A percentile compares a stretch with the other conserved stretches of the same genome.
Conservation (phyloP, 108 stramenopile species). For the Skeletonema marinoi region DNA sequence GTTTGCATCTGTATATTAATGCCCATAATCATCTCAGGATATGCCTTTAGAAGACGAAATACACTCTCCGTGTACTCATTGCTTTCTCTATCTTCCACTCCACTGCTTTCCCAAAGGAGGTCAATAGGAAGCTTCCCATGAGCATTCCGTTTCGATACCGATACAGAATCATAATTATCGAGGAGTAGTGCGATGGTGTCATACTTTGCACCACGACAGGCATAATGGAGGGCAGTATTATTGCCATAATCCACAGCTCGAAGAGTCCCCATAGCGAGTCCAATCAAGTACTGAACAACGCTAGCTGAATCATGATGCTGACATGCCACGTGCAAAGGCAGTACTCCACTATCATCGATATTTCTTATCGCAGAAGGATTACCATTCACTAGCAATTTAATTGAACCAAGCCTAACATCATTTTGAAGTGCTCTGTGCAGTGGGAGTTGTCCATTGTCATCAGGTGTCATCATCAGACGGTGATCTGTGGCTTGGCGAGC, state of each 20-base stretch:
- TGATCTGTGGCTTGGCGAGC: too few species aligned
- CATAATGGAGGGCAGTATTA: background rate
- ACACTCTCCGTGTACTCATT: background rate
- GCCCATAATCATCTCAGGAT: background rate
- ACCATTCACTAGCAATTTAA: too few species aligned
- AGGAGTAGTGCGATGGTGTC: background rate
- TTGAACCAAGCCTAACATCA: too few species aligned
- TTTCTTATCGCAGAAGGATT: background rate
- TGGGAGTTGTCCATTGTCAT: too few species aligned
- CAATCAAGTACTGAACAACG: too few species aligned
- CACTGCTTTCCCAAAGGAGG: background rate
- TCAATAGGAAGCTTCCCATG: constrained; percentile 4
- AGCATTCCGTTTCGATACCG: background rate
- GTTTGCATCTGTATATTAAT: too few species aligned
- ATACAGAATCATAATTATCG: background rate
- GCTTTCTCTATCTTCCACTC: background rate
- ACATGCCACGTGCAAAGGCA: background rate
- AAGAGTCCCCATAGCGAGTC: too few species aligned
- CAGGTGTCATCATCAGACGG: too few species aligned
- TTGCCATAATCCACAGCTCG: too few species aligned
- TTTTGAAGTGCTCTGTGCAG: too few species aligned
- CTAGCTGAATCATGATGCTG: background rate
- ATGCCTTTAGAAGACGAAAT: background rate
- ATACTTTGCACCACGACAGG: background rate
- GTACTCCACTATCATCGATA: background rate